Evolutionary conservation across 78 protist species (phyloP), one percentile per base, ranked within the genome.

Genomic region (Mantamonas sphyraenae): DNA sequence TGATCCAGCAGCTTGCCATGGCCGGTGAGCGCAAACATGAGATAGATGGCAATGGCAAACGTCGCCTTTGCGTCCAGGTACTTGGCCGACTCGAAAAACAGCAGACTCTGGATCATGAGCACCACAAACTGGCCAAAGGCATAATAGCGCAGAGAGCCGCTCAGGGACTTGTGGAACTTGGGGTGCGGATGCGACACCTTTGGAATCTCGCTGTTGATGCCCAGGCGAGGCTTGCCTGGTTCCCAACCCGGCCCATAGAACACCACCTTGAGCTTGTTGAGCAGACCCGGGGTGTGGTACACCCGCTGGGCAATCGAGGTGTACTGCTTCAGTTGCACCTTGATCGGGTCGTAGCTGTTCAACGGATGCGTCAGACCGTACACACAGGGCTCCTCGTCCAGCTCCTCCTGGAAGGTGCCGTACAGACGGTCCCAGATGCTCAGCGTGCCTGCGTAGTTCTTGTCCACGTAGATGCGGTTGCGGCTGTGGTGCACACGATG

Each of bases 401-500:
- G 50, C 47, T 77, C 76, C 22, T 26, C 68, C 3, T 74, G 81
- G 30, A 84, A 84, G 16, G 89, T 84, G 40, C 82, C 84, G 57
- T 74, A 84, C 20, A 84, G 0, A 40, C 89, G 57, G 64, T 84
- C 89, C 81, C 82, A 84, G 28, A 84, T 74, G 33, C 77, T 84
- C 16, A 84, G 73, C 7, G 79, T 78, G 12, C 89, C 89, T 4
- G 65, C 89, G 67, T 83, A 84, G 79, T 84, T 84, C 38, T 79
- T 84, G 68, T 84, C 84, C 10, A 84, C 35, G 73, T 77, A 83
- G 40, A 73, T 62, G 50, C 74, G 82, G 70, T 83, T 83, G 47
- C 88, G 55, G 16, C 80, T 83, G 56, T 84, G 89, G 61, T 84
- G 89, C 37, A 84, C 89, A 26, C 89, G 70, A 58, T 84, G 89